Evolutionary conservation across 2,329 filamentous ascomycete genomes (phyloP), one percentile per base, ranked within the genome.

Genomic region (Verticillium tricorpus): DNA sequence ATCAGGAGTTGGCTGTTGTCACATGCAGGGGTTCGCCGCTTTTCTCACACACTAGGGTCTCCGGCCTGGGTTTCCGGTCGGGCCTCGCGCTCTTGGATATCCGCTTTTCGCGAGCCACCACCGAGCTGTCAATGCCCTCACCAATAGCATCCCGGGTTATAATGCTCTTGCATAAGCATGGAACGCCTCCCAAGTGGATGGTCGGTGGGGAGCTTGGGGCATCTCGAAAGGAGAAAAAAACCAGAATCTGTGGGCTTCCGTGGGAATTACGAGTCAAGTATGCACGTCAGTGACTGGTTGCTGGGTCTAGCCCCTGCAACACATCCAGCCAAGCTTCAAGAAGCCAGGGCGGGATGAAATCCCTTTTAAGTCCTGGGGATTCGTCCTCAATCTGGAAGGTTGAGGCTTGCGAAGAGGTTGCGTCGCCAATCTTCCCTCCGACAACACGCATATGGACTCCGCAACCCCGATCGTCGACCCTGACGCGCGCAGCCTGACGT

Each of bases 401-500:
- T 52, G 45, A 22, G 45, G 11, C 19, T 52, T 19, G 45, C 11
- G 19, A 52, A 55, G 22, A 55, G 37, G 35, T 39, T 17, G 31
- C 39, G 45, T 62, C 73, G 64, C 86, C 85, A 70, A 40, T 81
- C 82, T 72, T 79, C 45, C 28, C 45, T 22, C 19, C 45, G 45
- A 52, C 45, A 52, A 52, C 11, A 22, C 19, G 22, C 45, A 52
- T 25, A 52, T 52, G 45, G 19, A 52, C 19, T 8, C 45, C 45
- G 45, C 45, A 52, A 52, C n/a, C 45, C 45, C 39, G 17, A n/a
- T 52, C 15, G 37, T 40, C 45, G 45, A 52, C 19, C 45, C 45
- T 3, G 19, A 52, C 45, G 4, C 19, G 45, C 45, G 45, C 19
- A 52, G 45, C 19, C 9, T 52, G 45, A 52, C 45, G 45, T 19